Evolutionary conservation across 73 alveolate species (phyloP).

Genomic region (Paramecium bursaria): DNA sequence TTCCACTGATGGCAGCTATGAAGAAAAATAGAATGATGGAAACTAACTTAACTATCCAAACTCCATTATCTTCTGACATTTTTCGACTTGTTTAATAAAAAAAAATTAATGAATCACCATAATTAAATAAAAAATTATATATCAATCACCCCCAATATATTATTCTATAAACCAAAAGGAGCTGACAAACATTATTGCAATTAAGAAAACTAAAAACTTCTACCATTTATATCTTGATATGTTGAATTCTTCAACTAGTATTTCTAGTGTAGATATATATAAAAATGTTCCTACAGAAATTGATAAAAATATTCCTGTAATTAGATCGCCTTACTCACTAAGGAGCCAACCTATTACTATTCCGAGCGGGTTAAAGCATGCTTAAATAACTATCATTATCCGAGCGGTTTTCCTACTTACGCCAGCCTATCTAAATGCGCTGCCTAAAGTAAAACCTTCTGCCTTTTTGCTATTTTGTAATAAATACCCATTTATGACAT

Average conservation of each 20-base stretch:
- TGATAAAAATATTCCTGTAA: slow-evolving; percentile 80
- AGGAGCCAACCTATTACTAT: slow-evolving; percentile 85
- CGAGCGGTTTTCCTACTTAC: slow-evolving; percentile 57
- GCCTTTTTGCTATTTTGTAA: slow-evolving; percentile 31
- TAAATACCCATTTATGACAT: slow-evolving; percentile 91
- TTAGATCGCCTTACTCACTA: slow-evolving; percentile 75
- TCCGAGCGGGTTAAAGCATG: slow-evolving; percentile 87
- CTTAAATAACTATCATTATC: slow-evolving; percentile 69
- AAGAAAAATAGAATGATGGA: too few relatives aligned
- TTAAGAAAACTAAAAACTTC: slow-evolving; percentile 48
- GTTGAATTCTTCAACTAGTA: slow-evolving; percentile 85
- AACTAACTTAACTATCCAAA: too few relatives aligned
- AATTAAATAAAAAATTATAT: too few relatives aligned
- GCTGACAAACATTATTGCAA: slow-evolving; percentile 63
- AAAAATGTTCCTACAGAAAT: slow-evolving; percentile 93
- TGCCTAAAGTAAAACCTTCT: slow-evolving; percentile 86
- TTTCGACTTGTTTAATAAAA: too few relatives aligned
- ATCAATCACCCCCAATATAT: slow-evolving; percentile 65
- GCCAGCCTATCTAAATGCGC: slow-evolving; percentile 63
- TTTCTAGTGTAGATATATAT: slow-evolving; percentile 91
- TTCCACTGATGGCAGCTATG: too few relatives aligned
- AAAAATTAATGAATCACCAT: too few relatives aligned
- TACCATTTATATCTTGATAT: slow-evolving; percentile 19
- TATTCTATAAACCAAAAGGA: slow-evolving; percentile 69
- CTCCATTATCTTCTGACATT: too few relatives aligned